A percentile compares a stretch with the other conserved stretches of the same genome.
phyloP scores from a whole-genome alignment of 2,329 filamentous ascomycete genomes.

The Trichoderma brevicompactum region DNA sequence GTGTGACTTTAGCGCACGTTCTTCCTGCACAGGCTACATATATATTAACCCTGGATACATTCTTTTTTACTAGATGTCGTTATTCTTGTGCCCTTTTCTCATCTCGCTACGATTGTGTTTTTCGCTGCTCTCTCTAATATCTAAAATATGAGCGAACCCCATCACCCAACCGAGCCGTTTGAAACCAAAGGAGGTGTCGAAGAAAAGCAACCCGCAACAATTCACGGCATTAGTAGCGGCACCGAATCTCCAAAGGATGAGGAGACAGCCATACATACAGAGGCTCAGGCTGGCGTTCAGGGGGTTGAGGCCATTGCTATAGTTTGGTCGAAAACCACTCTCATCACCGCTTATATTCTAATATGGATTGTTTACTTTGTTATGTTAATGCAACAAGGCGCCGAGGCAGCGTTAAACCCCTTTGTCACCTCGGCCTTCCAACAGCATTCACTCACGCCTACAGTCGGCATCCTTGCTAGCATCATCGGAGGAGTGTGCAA shows the following conservation, averaged over 20 bases:
- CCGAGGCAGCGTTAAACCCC: constrained; percentile 39
- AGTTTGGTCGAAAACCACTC: constrained; percentile 41
- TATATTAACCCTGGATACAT: too few relatives aligned
- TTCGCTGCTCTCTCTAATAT: not conserved
- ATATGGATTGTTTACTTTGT: constrained; percentile 22
- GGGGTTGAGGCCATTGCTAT: constrained; percentile 46
- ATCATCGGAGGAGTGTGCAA: constrained; percentile 60
- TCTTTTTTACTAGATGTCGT: not conserved
- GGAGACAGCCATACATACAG: not conserved
- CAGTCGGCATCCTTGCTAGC: constrained; percentile 54
- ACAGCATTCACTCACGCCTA: constrained; percentile 54
- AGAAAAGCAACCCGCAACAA: not conserved
- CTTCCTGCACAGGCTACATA: too few relatives aligned
- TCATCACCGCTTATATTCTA: not conserved
- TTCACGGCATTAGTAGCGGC: not conserved
- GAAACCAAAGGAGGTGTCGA: not conserved
- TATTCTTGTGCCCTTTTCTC: not conserved
- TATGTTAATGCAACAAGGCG: constrained; percentile 4
- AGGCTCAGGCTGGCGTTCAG: constrained; percentile 43
- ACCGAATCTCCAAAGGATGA: not conserved
- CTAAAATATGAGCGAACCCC: not conserved
- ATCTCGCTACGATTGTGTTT: too few relatives aligned
- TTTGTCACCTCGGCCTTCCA: constrained; percentile 52
- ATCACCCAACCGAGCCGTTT: not conserved
- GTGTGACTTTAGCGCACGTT: too few relatives aligned